phyloP scores from a whole-genome alignment of 2,329 filamentous ascomycete species.

The Stromatinia cepivora region DNA sequence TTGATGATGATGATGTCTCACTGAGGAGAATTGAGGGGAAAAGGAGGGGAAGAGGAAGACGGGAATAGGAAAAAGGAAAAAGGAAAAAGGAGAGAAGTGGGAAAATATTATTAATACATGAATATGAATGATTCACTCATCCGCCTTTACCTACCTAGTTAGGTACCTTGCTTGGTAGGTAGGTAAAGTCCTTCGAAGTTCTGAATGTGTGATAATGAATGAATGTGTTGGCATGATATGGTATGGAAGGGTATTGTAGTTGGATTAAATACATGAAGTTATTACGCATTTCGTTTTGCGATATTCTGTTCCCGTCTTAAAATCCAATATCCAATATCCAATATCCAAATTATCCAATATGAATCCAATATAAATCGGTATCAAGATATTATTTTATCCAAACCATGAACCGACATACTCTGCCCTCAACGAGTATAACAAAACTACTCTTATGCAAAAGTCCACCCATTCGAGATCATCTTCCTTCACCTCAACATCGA shows the following conservation, averaged over 20 bases:
- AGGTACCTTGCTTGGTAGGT: not conserved
- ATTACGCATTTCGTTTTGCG: not conserved
- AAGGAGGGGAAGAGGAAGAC: not conserved
- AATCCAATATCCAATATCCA: not conserved
- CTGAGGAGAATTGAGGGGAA: not conserved
- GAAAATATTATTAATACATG: not conserved
- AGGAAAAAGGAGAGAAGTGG: not conserved
- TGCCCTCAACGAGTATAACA: not conserved
- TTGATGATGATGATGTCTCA: not conserved
- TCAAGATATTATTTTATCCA: not conserved
- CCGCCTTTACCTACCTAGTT: not conserved
- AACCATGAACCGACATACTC: not conserved
- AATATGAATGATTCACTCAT: not conserved
- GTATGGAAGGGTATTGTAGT: not conserved
- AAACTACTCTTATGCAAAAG: not conserved
- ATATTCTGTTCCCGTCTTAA: not conserved
- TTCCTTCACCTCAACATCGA: conserved; percentile 9
- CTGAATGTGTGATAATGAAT: not conserved
- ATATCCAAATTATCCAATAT: not conserved
- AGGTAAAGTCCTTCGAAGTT: not conserved
- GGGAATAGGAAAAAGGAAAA: not conserved
- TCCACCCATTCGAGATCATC: not conserved
- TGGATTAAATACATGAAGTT: not conserved
- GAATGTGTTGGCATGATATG: no score
- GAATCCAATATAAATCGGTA: not conserved